A percentile compares a stretch with the other conserved stretches of the same genome.
Evolutionary conservation across 305 asterid species (phyloP).

Genomic region (Lippia alba): DNA sequence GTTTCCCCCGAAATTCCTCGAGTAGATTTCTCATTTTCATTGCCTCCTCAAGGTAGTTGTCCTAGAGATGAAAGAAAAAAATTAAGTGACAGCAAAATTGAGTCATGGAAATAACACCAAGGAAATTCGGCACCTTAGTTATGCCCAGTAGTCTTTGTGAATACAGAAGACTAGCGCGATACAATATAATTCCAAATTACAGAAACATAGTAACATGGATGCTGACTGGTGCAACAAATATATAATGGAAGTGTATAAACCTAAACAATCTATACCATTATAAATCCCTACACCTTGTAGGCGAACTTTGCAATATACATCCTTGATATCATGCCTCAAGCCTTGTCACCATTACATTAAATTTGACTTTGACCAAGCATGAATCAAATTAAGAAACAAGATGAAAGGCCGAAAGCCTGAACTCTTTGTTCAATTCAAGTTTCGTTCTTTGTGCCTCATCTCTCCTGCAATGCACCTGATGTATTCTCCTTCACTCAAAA

Average conservation of each 20-base stretch:
- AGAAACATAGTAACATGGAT: background rate
- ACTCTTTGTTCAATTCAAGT: background rate
- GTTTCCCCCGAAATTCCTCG: constrained; percentile 86
- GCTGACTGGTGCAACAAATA: background rate
- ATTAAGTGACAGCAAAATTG: constrained; percentile 18
- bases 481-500: background rate
- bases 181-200: background rate
- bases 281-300: background rate
- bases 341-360: background rate
- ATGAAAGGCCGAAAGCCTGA: background rate
- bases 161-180: constrained; percentile 21
- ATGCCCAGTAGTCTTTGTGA: constrained; percentile 4
- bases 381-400: background rate
- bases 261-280: background rate
- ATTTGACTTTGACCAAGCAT: constrained; percentile 3
- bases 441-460: background rate
- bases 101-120: constrained; percentile 12
- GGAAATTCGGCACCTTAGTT: constrained; percentile 16
- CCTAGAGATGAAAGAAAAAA: constrained; percentile 55
- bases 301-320: background rate
- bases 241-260: background rate
- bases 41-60: constrained; percentile 99
- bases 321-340: constrained; percentile 1
- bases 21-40: constrained; percentile 97
- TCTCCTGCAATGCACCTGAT: background rate